Conservation (phyloP, 1,284 basidiomycete genomes). For the Boletus holoroseus region DNA sequence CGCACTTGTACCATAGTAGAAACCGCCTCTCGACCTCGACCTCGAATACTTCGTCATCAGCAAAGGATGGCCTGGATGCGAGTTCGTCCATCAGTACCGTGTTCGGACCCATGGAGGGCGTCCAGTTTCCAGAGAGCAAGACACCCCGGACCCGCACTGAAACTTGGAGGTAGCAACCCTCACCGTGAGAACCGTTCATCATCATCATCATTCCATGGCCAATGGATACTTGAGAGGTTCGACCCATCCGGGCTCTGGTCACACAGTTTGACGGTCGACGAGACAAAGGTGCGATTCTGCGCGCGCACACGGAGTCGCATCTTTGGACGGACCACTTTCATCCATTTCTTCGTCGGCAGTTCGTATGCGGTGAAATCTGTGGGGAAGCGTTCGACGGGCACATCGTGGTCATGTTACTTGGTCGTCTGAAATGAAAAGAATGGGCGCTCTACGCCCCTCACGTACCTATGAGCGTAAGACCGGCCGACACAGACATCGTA, state of each 20-base stretch:
- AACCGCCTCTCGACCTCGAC: slow-evolving; percentile 20
- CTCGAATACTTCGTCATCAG: slow-evolving; percentile 17
- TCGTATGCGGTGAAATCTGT: slow-evolving; percentile 26
- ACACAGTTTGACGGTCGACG: slow-evolving; percentile 8
- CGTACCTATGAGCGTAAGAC: slow-evolving; percentile 21
- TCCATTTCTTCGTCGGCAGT: slow-evolving; percentile 21
- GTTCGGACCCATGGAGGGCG: neutral
- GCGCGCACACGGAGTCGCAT: slow-evolving; percentile 21
- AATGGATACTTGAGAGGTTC: slow-evolving; percentile 3
- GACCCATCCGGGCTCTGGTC: neutral
- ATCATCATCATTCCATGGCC: slow-evolving; percentile 15
- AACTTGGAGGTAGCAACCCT: neutral
- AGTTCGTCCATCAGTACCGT: neutral
- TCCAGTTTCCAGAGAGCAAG: neutral
- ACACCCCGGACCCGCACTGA: neutral
- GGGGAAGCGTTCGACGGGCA: neutral
- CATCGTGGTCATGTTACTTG: neutral
- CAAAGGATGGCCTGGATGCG: slow-evolving; percentile 12
- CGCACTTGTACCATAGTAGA: slow-evolving; percentile 23
- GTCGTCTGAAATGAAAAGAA: neutral
- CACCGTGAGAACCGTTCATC: slow-evolving; percentile 13
- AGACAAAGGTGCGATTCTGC: slow-evolving; percentile 14
- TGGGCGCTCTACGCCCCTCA: neutral
- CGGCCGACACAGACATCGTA: slow-evolving; percentile 7
- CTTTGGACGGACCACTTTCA: slow-evolving; percentile 19